These are phyloP conservation scores for Moelleriella libera DNA, from an alignment of 2,329 filamentous ascomycete species.

Conservation along the genomic window DNA sequence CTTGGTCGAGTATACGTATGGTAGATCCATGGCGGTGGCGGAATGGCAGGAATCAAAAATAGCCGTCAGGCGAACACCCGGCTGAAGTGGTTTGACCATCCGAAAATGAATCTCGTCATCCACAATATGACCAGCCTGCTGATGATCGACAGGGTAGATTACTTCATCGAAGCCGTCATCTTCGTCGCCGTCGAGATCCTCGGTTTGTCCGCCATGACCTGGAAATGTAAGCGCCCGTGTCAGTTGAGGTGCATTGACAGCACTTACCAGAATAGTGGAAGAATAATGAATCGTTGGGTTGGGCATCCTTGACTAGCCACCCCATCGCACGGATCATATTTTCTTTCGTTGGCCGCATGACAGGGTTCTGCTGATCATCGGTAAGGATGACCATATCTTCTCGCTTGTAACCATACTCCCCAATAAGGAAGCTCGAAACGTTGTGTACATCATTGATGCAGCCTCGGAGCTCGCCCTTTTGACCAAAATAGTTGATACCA, in stretches of 20 bases:
- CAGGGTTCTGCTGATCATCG: slow-evolving; percentile 57
- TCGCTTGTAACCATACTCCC: slow-evolving; percentile 54
- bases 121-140: slow-evolving; percentile 55
- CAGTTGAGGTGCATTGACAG: slow-evolving; percentile 5
- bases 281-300: slow-evolving; percentile 64
- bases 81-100: slow-evolving; percentile 61
- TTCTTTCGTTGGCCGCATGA: slow-evolving; percentile 58
- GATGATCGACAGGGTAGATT: slow-evolving; percentile 65
- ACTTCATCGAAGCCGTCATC: slow-evolving; percentile 67
- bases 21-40: slow-evolving; percentile 61
- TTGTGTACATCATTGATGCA: slow-evolving; percentile 77
- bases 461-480: slow-evolving; percentile 55
- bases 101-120: slow-evolving; percentile 68
- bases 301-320: slow-evolving; percentile 59
- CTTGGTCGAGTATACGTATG: slow-evolving; percentile 70
- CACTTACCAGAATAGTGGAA: slow-evolving; percentile 58
- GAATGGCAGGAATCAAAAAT: slow-evolving; percentile 77
- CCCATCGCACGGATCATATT: slow-evolving; percentile 65
- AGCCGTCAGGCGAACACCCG: slow-evolving; percentile 73
- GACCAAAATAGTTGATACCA: slow-evolving; percentile 70
- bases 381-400: slow-evolving; percentile 73
- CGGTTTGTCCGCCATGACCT: slow-evolving; percentile 65
- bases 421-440: slow-evolving; percentile 55
- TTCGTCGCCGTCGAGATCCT: slow-evolving; percentile 61
- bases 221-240: slow-evolving; percentile 3